Percentiles rank a stretch among this genome's conserved stretches.
Conservation (phyloP, 2,329 filamentous ascomycete species). For the Trichoderma sp. region DNA sequence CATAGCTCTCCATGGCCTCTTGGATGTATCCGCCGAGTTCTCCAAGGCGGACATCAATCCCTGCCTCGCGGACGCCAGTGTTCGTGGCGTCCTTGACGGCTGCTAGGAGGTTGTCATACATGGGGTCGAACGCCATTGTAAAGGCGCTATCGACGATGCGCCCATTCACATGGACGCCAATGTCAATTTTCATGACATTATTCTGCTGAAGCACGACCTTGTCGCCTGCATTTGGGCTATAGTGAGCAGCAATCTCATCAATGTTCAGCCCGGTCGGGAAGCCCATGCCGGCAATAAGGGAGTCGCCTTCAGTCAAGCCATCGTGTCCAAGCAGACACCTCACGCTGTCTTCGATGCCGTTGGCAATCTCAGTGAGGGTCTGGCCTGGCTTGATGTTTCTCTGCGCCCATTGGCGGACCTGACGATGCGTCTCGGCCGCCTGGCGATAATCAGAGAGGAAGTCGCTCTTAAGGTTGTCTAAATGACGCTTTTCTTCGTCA, state of each 20-base stretch:
- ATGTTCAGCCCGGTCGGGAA: constrained; percentile 77
- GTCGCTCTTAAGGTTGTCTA: constrained; percentile 67
- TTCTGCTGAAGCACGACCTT: constrained; percentile 68
- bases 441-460: constrained; percentile 73
- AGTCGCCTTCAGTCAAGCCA: constrained; percentile 71
- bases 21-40: constrained; percentile 71
- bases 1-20: constrained; percentile 76
- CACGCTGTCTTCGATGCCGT: constrained; percentile 77
- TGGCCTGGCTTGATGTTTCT: constrained; percentile 73
- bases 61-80: constrained; percentile 76
- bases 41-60: constrained; percentile 74
- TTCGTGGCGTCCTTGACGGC: constrained; percentile 70
- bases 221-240: constrained; percentile 75
- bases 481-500: constrained; percentile 77
- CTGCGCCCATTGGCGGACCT: constrained; percentile 75
- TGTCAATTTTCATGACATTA: constrained; percentile 73
- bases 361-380: constrained; percentile 71
- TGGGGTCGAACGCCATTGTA: constrained; percentile 66
- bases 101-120: constrained; percentile 65
- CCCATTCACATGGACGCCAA: constrained; percentile 70
- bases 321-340: constrained; percentile 68
- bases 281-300: constrained; percentile 70
- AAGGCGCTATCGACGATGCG: constrained; percentile 73
- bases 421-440: constrained; percentile 72
- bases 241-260: constrained; percentile 77